A percentile compares a stretch with the other conserved stretches of the same genome.
Conservation (phyloP, 192 early-diverging fungal species). For the Obelidium mucronatum region DNA sequence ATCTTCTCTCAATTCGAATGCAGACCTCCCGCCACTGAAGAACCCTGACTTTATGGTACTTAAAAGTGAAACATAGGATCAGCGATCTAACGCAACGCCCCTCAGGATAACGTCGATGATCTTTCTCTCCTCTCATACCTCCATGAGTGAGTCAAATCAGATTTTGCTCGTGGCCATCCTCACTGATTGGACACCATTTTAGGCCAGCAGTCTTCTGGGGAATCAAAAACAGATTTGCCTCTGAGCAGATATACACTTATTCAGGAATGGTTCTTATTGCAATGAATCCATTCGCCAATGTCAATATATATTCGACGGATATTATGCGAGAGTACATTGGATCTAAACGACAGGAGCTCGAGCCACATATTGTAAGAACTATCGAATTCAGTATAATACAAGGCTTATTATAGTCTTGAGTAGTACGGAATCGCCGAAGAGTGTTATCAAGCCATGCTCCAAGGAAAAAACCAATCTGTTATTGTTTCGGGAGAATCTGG, state of each 20-base stretch:
- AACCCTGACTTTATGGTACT: constrained; percentile 73
- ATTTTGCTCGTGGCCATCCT: neutral
- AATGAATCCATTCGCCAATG: constrained; percentile 85
- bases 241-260: constrained; percentile 83
- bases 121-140: constrained; percentile 36
- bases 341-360: constrained; percentile 80
- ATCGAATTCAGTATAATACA: neutral
- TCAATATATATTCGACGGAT: constrained; percentile 82
- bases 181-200: neutral
- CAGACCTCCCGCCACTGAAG: constrained; percentile 80
- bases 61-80: neutral
- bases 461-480: constrained; percentile 90
- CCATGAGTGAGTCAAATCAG: constrained; percentile 30
- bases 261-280: constrained; percentile 95
- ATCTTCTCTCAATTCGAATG: constrained; percentile 61
- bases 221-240: constrained; percentile 30
- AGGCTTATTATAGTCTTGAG: neutral
- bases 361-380: constrained; percentile 74
- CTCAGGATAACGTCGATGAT: constrained; percentile 31
- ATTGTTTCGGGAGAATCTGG: constrained; percentile 94
- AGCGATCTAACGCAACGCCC: neutral
- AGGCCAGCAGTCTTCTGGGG: constrained; percentile 41
- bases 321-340: constrained; percentile 86
- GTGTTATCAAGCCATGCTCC: constrained; percentile 89
- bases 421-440: constrained; percentile 91